Conservation (phyloP, 176 grass and related monocot species). For the Dactylis glomerata region DNA sequence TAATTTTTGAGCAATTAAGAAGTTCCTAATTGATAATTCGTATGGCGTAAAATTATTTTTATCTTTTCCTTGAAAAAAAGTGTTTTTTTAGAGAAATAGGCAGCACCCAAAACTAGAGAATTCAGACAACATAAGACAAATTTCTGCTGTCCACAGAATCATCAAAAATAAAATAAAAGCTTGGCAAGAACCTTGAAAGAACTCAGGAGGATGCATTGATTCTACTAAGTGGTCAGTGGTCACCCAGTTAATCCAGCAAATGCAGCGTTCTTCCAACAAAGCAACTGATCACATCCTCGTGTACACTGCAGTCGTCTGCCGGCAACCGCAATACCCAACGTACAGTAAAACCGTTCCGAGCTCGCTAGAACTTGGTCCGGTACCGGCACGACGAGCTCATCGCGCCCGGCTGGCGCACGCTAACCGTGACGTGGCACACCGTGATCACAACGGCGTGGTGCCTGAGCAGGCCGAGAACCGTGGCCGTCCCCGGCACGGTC, state of each 20-base stretch:
- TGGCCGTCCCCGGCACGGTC: slow-evolving; percentile 10
- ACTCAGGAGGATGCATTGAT: too few relatives aligned
- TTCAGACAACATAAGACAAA: not conserved
- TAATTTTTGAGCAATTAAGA: not conserved
- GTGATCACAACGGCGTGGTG: not conserved
- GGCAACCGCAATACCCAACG: not conserved
- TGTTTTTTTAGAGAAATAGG: not conserved
- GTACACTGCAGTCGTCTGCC: too few relatives aligned
- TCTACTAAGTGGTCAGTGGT: too few relatives aligned
- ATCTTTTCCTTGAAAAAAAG: not conserved
- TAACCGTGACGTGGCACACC: not conserved
- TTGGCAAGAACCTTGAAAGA: not conserved
- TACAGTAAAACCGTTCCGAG: not conserved
- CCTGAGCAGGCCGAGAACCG: slow-evolving; percentile 3
- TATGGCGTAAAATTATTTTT: not conserved
- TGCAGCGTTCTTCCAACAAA: not conserved
- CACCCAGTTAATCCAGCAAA: not conserved
- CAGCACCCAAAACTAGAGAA: not conserved
- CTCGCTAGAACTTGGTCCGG: slow-evolving; percentile 1
- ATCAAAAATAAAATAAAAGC: not conserved
- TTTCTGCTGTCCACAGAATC: not conserved
- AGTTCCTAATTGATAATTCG: not conserved
- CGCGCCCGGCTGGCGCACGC: not conserved
- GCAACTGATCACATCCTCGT: not conserved
- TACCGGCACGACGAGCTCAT: slow-evolving; percentile 5